Evolutionary conservation across 1,284 basidiomycete genomes (phyloP).

Genomic region (Trichosporon sp.): DNA sequence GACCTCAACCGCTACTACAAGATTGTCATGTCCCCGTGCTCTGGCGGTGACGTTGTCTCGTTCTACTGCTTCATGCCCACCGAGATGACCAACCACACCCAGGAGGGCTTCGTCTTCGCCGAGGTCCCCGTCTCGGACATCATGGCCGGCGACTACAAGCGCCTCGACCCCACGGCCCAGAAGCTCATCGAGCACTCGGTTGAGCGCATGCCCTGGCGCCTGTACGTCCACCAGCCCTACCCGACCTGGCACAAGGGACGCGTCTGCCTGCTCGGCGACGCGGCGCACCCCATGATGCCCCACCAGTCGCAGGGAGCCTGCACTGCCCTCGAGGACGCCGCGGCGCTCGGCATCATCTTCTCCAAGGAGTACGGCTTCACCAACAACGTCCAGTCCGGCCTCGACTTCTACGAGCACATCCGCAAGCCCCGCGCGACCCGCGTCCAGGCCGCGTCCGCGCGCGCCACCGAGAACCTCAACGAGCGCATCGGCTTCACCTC

Average conservation of each 20-base stretch:
- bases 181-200: constrained; percentile 44
- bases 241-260: constrained; percentile 40
- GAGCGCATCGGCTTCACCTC: constrained; percentile 50
- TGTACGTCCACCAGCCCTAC: constrained; percentile 48
- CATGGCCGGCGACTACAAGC: constrained; percentile 37
- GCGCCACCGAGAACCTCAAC: constrained; percentile 49
- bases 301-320: constrained; percentile 41
- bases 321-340: constrained; percentile 44
- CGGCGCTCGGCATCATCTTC: constrained; percentile 40
- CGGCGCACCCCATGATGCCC: constrained; percentile 44
- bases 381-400: constrained; percentile 34
- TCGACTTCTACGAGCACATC: constrained; percentile 46
- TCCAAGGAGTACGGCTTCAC: constrained; percentile 34
- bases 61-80: constrained; percentile 48
- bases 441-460: constrained; percentile 42
- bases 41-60: constrained; percentile 42
- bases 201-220: constrained; percentile 48
- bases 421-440: constrained; percentile 47
- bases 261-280: constrained; percentile 41
- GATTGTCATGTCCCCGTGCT: constrained; percentile 49
- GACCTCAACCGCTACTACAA: constrained; percentile 43
- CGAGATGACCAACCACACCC: constrained; percentile 47
- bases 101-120: constrained; percentile 47
- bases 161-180: constrained; percentile 42
- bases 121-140: constrained; percentile 45